Percentiles rank a stretch among this genome's conserved stretches.
Evolutionary conservation across 495 filamentous ascomycete genomes (phyloP).

Genomic region (Daldinia grandis): DNA sequence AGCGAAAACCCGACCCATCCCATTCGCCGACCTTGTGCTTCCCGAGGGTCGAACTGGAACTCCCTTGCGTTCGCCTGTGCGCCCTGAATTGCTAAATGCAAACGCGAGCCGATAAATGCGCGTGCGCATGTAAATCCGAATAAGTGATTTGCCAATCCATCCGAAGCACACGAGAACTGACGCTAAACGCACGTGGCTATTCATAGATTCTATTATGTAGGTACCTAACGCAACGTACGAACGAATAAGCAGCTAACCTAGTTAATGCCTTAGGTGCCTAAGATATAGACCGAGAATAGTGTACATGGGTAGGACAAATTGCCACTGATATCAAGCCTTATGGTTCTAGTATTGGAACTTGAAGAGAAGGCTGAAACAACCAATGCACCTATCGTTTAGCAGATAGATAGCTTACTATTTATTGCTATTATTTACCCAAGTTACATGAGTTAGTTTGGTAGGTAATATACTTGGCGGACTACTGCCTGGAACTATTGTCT

Average conservation of each 20-base stretch:
- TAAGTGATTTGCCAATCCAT: neutral
- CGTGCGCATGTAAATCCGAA: neutral
- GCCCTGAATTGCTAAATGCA: neutral
- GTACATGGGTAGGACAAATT: neutral
- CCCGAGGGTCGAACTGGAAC: neutral
- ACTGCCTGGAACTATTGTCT: neutral
- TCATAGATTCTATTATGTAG: neutral
- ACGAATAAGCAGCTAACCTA: neutral
- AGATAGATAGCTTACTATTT: neutral
- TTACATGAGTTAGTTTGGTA: no score
- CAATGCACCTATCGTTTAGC: neutral
- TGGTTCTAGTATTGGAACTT: neutral
- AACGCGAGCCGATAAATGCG: neutral
- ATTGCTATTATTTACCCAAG: neutral
- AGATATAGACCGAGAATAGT: neutral
- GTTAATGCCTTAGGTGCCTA: no score
- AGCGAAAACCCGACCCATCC: neutral
- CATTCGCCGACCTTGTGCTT: neutral
- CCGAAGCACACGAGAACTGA: neutral
- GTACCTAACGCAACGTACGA: neutral
- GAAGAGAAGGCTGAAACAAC: slow-evolving; percentile 1
- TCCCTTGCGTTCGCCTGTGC: neutral
- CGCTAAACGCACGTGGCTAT: neutral
- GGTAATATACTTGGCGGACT: neutral
- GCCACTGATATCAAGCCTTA: neutral